Base-by-base conservation (phyloP, 176 grass and related monocot species). In the Eragrostis curvula region DNA sequence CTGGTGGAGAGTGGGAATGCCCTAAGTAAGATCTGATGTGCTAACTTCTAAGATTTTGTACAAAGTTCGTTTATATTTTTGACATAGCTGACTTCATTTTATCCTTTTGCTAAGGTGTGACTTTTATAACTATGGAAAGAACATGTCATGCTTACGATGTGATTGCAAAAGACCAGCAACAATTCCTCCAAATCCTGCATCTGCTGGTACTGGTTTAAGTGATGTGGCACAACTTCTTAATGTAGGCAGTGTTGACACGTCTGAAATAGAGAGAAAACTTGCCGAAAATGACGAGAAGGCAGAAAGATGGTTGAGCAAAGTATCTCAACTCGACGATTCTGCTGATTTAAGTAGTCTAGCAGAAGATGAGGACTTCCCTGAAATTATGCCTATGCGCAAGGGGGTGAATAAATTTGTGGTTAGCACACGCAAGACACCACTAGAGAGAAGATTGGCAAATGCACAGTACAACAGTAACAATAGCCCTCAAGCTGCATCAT, bases 1-100 rank as follows among this genome's bases (percentile, higher is more conserved):
- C 85, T 75, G 93, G 92, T 79, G 85, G 84, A 91, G 93, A 99
- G 75, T 99, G 96, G 96, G 96, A 92, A 82, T 99, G 96, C 72
- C 93, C 93, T 76, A 93, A 96, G 96, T 99, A 95, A 96, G 87
- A 72, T 80, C 52, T 79, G 49, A 66, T 24, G 62, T 82, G 29
- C 52, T 70, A 39, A 15, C 24, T 67, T 18, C 60, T 56, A 85
- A 55, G 5, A 42, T 68, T 51, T 27, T 57, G 29, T 78, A 36
- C 47, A 18, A 66, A 40, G 4, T 59, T 55, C 53, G 48, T 75
- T 53, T 74, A 62, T 66, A 29, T 12, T 65, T 32, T 36, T 65
- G 29, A 17, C 62, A 17, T 16, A 14, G 41, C 86, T 91, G 61
- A 91, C 71, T 84, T 74, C 52, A 23, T 78, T 69, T 73, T 73